Evolutionary conservation across 768 basidiomycete species (phyloP).

Genomic region (Termitomyces sp.): DNA sequence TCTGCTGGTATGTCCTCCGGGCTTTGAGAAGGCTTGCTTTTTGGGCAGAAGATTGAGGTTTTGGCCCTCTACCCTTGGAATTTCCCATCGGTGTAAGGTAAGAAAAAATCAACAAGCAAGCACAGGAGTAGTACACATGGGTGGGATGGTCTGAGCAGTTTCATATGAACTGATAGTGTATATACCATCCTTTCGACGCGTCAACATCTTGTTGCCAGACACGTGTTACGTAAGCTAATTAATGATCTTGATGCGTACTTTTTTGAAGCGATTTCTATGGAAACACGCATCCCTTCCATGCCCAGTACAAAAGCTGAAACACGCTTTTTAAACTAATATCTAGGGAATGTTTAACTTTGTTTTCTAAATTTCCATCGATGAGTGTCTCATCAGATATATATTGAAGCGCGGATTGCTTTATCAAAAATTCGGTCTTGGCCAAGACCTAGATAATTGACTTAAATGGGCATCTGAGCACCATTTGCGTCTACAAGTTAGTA

Average conservation of each 20-base stretch:
- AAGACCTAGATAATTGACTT: not conserved
- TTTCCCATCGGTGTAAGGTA: not conserved
- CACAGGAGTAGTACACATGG: not conserved
- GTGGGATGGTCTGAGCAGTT: not conserved
- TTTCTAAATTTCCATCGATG: not conserved
- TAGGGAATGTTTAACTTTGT: not conserved
- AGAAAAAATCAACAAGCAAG: not conserved
- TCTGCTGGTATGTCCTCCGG: too few species aligned
- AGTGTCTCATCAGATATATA: not conserved
- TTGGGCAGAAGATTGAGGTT: not conserved
- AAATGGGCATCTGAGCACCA: not conserved
- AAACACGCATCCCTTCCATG: not conserved
- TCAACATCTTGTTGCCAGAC: not conserved
- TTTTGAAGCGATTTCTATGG: not conserved
- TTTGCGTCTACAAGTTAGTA: not conserved
- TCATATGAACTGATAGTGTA: not conserved
- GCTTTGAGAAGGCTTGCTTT: not conserved
- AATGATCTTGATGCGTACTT: not conserved
- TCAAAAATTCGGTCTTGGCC: not conserved
- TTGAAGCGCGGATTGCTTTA: not conserved
- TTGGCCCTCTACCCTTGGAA: not conserved
- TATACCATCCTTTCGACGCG: not conserved
- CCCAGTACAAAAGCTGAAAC: not conserved
- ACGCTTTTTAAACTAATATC: not conserved
- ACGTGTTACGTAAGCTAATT: not conserved